A percentile compares a stretch with the other conserved stretches of the same genome.
Evolutionary conservation across 352 stramenopile species (phyloP).

Genomic region (Pythium aristosporum): DNA sequence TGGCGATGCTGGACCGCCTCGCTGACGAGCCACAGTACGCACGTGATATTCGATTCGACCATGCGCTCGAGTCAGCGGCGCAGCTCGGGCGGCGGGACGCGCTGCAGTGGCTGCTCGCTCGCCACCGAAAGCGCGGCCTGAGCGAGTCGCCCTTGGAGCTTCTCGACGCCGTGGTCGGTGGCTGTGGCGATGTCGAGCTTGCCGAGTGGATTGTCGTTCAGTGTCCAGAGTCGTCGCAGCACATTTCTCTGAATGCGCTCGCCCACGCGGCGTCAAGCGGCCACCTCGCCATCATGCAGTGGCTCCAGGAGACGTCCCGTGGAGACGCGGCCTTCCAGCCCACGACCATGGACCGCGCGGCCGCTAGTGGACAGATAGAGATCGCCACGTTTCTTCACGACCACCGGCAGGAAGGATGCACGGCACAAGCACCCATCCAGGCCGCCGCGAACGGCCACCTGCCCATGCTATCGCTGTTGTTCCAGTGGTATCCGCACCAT

Average conservation of each 20-base stretch:
- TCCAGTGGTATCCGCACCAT: not conserved
- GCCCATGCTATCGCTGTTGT: not conserved
- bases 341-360: slow-evolving; percentile 1
- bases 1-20: slow-evolving; percentile 8
- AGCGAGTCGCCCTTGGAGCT: not conserved
- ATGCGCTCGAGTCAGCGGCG: not conserved
- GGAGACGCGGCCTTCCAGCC: not conserved
- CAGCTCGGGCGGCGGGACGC: not conserved
- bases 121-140: not conserved
- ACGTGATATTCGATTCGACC: not conserved
- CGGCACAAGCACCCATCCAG: not conserved
- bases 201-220: not conserved
- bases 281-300: not conserved
- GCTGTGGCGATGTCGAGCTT: not conserved
- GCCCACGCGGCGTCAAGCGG: not conserved
- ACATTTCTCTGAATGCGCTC: not conserved
- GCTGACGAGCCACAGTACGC: slow-evolving; percentile 7
- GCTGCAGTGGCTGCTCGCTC: slow-evolving; percentile 8
- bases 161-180: not conserved
- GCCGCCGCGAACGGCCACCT: not conserved
- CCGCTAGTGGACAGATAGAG: not conserved
- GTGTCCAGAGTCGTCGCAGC: not conserved
- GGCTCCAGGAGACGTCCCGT: not conserved
- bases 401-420: not conserved
- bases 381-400: not conserved